Evolutionary conservation across 169 alveolate species (phyloP).

Genomic region (Eimeria falciformis): DNA sequence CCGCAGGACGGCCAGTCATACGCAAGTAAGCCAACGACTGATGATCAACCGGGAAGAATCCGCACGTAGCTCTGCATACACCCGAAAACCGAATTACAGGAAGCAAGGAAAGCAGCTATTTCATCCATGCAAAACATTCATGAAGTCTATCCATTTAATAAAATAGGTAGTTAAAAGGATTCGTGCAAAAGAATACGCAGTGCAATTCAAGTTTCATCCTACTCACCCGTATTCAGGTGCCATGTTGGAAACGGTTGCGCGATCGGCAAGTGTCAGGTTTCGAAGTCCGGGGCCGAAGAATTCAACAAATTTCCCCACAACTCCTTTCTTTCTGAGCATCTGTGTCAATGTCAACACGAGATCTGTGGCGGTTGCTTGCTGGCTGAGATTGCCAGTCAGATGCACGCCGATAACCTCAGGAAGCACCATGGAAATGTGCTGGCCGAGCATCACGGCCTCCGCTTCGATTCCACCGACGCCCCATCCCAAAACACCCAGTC

Average conservation of each 20-base stretch:
- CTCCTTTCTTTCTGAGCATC: conserved; percentile 95
- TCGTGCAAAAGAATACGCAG: no score
- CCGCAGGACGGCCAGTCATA: conserved; percentile 94
- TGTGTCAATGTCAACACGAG: conserved; percentile 92
- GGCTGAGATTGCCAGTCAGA: conserved; percentile 93
- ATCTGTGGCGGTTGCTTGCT: conserved; percentile 94
- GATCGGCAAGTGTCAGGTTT: conserved; percentile 93
- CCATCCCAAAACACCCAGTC: conserved; percentile 97
- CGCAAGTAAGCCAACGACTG: conserved; percentile 92
- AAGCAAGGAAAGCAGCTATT: no score
- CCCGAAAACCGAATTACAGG: background rate
- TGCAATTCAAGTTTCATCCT: no score
- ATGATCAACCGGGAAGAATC: conserved; percentile 97
- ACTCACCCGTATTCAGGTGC: conserved; percentile 96
- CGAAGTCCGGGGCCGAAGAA: conserved; percentile 95
- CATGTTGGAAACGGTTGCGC: conserved; percentile 98
- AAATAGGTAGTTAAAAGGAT: no score
- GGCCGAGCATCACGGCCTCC: conserved; percentile 98
- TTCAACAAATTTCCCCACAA: conserved; percentile 98
- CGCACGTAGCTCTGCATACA: conserved; percentile 93
- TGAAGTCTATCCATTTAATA: no score
- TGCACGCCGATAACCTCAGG: conserved; percentile 97
- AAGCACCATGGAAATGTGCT: conserved; percentile 96
- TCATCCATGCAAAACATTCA: no score
- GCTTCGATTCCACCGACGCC: conserved; percentile 99